Conservation (phyloP, 2,329 filamentous ascomycete genomes). For the Colletotrichum tanaceti region DNA sequence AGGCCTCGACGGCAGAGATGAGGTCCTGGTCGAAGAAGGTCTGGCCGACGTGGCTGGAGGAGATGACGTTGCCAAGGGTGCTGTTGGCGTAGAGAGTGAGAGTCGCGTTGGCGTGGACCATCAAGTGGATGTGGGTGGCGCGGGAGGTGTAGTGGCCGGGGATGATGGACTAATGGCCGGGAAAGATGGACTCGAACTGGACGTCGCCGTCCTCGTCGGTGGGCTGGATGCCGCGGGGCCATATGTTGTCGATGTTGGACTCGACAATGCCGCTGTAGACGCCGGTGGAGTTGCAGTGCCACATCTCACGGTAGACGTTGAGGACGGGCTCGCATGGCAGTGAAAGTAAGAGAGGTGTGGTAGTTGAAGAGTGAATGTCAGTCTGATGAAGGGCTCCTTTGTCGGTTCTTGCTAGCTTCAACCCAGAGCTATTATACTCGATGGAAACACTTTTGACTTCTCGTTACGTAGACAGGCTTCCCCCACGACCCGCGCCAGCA, state of each 20-base stretch:
- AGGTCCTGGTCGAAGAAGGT: constrained; percentile 70
- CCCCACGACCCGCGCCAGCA: constrained; percentile 15
- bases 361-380: constrained; percentile 24
- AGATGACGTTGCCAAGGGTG: constrained; percentile 54
- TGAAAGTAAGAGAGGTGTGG: constrained; percentile 7
- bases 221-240: constrained; percentile 54
- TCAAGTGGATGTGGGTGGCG: constrained; percentile 55
- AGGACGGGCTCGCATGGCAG: constrained; percentile 52
- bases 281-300: constrained; percentile 59
- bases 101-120: constrained; percentile 49
- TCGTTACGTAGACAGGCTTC: neutral
- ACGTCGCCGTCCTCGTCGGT: constrained; percentile 55
- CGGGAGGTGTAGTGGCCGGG: constrained; percentile 57
- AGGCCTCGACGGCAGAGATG: constrained; percentile 60
- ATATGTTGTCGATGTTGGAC: constrained; percentile 50
- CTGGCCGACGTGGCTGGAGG: constrained; percentile 70
- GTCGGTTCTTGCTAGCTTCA: neutral
- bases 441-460: neutral
- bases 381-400: constrained; percentile 16
- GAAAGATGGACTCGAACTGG: constrained; percentile 56
- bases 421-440: constrained; percentile 23
- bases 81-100: constrained; percentile 49
- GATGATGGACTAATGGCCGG: too few species aligned
- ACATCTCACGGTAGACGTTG: constrained; percentile 56
- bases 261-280: constrained; percentile 56